Evolutionary conservation across 768 basidiomycete species (phyloP), one percentile per base, ranked within the genome.

Genomic region (Suillus sp.): DNA sequence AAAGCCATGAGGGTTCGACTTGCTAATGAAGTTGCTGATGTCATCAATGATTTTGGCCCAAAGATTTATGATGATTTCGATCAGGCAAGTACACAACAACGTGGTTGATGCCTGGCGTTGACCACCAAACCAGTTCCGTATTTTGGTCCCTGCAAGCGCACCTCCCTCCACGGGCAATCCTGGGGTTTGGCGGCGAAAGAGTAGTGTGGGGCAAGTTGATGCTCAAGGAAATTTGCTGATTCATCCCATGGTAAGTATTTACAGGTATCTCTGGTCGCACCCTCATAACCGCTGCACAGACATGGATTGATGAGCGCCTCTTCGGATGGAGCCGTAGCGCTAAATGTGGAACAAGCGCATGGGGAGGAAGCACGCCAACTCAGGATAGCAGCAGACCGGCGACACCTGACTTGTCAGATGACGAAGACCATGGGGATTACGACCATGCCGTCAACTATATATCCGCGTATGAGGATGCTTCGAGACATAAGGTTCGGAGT

Each of bases 261-360:
- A 73, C 35, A 30, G 4, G 54, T 40, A 37, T 48, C n/a, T 53
- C 4, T 30, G 59, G 34, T 40, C 40, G 35, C 47, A 50, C 37
- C 37, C 40, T 67, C 40, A 61, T 63, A 35, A 27, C 37, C 45
- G 53, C 22, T 34, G 47, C 55, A 32, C 71, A 86, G 80, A 88
- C 90, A 16, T 96, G 94, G 94, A 83, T 96, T 18, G 95, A 97
- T 74, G 95, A 96, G 76, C 88, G 92, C 9, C 82, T 97, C 30
- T 97, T 96, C 72, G 95, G 95, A 50, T 96, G 93, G 95, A 88
- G 87, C 74, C 83, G 86, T 60, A 92, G 89, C 67, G 84, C 91
- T 1, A 79, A 77, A 56, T 86, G 85, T 55, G 92, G 93, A n/a
- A 93, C 92, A 3, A 92, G 89, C 69, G 92, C 87, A n/a, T 95